phyloP scores from a whole-genome alignment of 495 filamentous ascomycete species.

The Neurospora sp. region DNA sequence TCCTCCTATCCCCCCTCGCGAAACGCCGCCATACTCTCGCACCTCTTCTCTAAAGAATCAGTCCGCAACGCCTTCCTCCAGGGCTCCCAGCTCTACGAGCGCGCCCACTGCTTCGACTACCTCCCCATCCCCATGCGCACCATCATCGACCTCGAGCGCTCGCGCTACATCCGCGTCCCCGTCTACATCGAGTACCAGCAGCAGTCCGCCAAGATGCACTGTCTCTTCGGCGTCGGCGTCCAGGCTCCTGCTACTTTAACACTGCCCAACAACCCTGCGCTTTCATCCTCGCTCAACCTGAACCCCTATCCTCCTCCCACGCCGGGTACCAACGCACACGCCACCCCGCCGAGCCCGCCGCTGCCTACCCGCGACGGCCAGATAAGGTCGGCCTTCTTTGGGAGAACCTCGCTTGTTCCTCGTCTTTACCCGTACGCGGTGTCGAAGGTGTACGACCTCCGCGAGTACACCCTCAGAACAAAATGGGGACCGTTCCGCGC shows the following conservation, averaged over 20 bases:
- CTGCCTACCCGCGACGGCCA: constrained; percentile 20
- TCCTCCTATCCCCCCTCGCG: constrained; percentile 21
- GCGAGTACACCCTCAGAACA: constrained; percentile 44
- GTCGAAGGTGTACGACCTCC: constrained; percentile 53
- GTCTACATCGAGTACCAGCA: constrained; percentile 31
- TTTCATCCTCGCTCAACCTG: not conserved
- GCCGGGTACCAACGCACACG: not conserved
- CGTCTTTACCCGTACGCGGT: constrained; percentile 44
- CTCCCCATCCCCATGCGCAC: not conserved
- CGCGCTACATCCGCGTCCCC: constrained; percentile 38
- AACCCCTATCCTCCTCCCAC: not conserved
- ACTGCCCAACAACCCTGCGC: not conserved
- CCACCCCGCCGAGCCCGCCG: constrained; percentile 11
- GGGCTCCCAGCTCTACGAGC: constrained; percentile 43
- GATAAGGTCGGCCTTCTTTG: constrained; percentile 5
- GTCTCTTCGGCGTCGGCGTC: constrained; percentile 39
- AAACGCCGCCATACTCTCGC: constrained; percentile 39
- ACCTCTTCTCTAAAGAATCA: constrained; percentile 26
- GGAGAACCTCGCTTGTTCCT: not conserved
- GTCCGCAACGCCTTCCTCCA: constrained; percentile 37
- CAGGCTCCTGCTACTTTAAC: not conserved
- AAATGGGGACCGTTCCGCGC: constrained; percentile 54
- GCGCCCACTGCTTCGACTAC: constrained; percentile 20
- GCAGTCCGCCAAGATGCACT: constrained; percentile 52
- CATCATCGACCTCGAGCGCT: constrained; percentile 2